Evolutionary conservation across 257 asterid species (phyloP).

Genomic region (Coffea eugenioides): DNA sequence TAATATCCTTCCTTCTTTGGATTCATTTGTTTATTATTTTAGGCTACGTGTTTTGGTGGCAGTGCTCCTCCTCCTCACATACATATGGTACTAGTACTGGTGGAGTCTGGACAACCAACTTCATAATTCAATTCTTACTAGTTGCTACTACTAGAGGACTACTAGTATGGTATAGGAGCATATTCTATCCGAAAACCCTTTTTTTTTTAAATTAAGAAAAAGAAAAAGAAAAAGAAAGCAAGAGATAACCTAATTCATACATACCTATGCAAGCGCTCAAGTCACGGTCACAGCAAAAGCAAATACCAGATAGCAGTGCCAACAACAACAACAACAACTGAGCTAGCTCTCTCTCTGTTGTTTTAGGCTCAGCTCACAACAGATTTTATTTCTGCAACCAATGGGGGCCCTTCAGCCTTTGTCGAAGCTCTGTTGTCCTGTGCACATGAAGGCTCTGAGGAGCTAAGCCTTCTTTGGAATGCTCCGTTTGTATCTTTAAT

Average conservation of each 20-base stretch:
- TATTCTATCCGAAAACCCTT: not conserved
- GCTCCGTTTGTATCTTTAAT: constrained; percentile 22
- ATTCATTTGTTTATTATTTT: not conserved
- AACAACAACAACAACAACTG: constrained; percentile 1
- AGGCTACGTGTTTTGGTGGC: not conserved
- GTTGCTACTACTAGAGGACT: not conserved
- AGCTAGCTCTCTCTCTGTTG: not conserved
- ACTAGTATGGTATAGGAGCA: no score
- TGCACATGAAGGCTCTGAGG: constrained; percentile 45
- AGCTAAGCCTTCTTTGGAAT: constrained; percentile 15
- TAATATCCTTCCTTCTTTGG: not conserved
- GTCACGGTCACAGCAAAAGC: constrained; percentile 43
- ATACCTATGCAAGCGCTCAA: not conserved
- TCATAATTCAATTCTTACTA: not conserved
- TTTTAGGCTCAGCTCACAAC: constrained; percentile 9
- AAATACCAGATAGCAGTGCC: constrained; percentile 10
- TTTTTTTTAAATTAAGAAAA: not conserved
- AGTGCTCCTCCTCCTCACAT: not conserved
- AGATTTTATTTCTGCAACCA: constrained; percentile 16
- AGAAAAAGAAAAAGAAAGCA: not conserved
- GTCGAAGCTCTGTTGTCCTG: constrained; percentile 5
- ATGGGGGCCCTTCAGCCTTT: constrained; percentile 20
- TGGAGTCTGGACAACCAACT: not conserved
- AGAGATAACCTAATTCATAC: not conserved
- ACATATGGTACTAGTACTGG: not conserved